phyloP scores from a whole-genome alignment of 1,139 yeast species.

The Wickerhamiella infanticola region DNA sequence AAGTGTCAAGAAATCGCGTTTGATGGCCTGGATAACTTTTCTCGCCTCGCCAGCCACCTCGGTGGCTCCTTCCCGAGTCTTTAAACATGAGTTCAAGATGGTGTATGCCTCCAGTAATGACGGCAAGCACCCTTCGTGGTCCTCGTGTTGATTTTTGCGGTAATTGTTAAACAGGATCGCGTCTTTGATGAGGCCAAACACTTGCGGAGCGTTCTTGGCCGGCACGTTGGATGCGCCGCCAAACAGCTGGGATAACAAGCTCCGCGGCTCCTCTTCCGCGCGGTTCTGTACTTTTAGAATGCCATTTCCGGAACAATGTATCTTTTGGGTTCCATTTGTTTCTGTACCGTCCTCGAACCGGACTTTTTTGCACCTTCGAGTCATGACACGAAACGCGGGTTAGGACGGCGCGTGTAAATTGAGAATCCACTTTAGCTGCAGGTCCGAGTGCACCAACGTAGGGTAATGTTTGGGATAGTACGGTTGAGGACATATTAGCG shows the following conservation, averaged over 20 bases:
- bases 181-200: not conserved
- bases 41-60: conserved; percentile 2
- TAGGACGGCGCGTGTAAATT: not conserved
- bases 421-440: not conserved
- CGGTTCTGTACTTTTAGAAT: not conserved
- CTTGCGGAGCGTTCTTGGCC: not conserved
- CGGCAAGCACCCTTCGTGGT: not conserved
- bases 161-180: not conserved
- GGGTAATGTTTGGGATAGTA: too few species aligned
- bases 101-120: conserved; percentile 4
- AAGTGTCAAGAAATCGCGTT: conserved; percentile 4
- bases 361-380: not conserved
- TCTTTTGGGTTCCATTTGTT: not conserved
- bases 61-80: not conserved
- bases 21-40: not conserved
- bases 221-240: not conserved
- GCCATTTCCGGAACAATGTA: not conserved
- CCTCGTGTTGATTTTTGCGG: not conserved
- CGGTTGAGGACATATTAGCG: too few species aligned
- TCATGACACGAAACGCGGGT: not conserved
- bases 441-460: not conserved
- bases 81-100: conserved; percentile 1
- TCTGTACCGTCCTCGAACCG: not conserved
- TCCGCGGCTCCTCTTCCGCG: not conserved
- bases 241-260: not conserved